These are phyloP conservation scores for Neonectria neomacrospora DNA, from an alignment of 2,329 filamentous ascomycete species.

Conservation along the genomic window DNA sequence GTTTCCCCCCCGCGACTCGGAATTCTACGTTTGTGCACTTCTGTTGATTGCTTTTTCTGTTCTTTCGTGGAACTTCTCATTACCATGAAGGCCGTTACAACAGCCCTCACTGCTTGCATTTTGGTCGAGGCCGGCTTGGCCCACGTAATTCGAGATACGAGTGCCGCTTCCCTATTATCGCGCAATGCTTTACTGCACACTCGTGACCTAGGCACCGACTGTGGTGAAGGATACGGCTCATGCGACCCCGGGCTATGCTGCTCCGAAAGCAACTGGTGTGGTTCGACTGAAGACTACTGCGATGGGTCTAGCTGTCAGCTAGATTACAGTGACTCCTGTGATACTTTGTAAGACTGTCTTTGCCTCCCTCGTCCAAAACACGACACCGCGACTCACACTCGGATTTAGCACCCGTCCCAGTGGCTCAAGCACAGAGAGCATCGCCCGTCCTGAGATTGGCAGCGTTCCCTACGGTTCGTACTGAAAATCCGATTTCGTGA, in stretches of 20 bases:
- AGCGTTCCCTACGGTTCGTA: constrained; percentile 52
- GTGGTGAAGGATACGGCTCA: constrained; percentile 51
- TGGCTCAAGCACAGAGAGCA: constrained; percentile 46
- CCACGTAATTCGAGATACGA: neutral
- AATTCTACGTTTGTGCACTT: neutral
- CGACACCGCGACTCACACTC: constrained; percentile 18
- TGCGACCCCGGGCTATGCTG: constrained; percentile 50
- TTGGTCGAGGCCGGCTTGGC: constrained; percentile 28
- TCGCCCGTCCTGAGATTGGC: constrained; percentile 47
- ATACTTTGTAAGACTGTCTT: constrained; percentile 51
- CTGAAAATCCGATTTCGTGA: neutral
- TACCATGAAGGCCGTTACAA: constrained; percentile 33
- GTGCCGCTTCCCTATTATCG: constrained; percentile 12
- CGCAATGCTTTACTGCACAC: constrained; percentile 24
- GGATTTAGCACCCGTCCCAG: constrained; percentile 45
- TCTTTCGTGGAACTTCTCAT: neutral
- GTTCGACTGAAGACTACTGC: constrained; percentile 50
- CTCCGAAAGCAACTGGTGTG: constrained; percentile 52
- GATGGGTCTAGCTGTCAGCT: constrained; percentile 53
- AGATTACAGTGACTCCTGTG: constrained; percentile 53
- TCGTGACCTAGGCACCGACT: constrained; percentile 39
- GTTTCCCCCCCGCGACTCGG: neutral
- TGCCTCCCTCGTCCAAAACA: neutral
- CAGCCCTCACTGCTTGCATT: constrained; percentile 27
- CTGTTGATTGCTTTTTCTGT: neutral